Percentiles rank a stretch among this genome's conserved stretches.
Evolutionary conservation across 2,329 filamentous ascomycete species (phyloP).

Genomic region (Eurotiales sp.): DNA sequence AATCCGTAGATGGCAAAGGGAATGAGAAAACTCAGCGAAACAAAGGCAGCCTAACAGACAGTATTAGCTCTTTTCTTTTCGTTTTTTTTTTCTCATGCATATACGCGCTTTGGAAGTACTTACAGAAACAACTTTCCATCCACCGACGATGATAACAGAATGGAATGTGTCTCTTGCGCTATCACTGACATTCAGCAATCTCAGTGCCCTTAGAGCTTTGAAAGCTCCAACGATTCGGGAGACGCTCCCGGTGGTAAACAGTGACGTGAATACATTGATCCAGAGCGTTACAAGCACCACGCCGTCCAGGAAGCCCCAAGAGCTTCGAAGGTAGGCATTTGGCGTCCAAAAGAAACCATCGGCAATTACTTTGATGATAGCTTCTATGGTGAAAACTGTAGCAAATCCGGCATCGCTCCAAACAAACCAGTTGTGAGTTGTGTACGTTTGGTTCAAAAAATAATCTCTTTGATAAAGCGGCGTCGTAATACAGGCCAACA

Average conservation of each 20-base stretch:
- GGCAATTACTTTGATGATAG: constrained; percentile 85
- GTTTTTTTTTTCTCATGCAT: constrained; percentile 1
- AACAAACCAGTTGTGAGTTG: constrained; percentile 81
- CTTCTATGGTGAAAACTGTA: constrained; percentile 78
- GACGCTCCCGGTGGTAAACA: constrained; percentile 76
- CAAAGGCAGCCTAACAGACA: constrained; percentile 66
- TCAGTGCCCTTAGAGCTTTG: constrained; percentile 87
- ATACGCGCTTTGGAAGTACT: constrained; percentile 30
- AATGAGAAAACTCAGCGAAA: constrained; percentile 88
- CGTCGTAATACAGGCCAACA: constrained; percentile 89
- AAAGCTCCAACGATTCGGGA: constrained; percentile 92
- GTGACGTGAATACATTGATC: constrained; percentile 84
- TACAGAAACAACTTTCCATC: constrained; percentile 87
- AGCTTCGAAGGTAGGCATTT: constrained; percentile 93
- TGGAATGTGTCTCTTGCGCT: constrained; percentile 95
- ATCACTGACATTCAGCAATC: constrained; percentile 91
- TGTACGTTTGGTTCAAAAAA: constrained; percentile 59
- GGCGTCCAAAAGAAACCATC: constrained; percentile 96
- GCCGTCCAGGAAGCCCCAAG: constrained; percentile 94
- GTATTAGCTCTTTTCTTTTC: too few relatives aligned
- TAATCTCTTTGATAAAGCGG: constrained; percentile 91
- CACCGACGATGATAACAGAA: constrained; percentile 87
- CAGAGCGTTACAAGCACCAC: constrained; percentile 88
- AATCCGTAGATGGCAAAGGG: constrained; percentile 95
- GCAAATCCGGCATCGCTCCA: constrained; percentile 92